These are phyloP conservation scores for Gorgonomyces haynaldii DNA, from an alignment of 192 early-diverging fungal genomes.

Conservation along the genomic window DNA sequence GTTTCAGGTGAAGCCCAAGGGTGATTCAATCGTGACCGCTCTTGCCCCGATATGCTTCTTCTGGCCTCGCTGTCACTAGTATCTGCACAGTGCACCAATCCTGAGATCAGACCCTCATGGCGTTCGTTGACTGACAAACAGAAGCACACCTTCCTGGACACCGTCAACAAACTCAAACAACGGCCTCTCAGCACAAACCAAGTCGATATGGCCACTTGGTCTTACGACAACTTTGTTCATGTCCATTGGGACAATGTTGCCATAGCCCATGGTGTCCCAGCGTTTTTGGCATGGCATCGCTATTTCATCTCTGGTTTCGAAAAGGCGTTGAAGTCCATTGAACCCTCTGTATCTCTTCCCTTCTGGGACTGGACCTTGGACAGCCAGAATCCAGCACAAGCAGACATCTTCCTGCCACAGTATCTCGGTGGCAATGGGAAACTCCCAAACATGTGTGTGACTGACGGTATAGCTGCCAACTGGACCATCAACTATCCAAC, in stretches of 20 bases:
- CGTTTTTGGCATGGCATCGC: constrained; percentile 43
- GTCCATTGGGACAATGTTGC: not conserved
- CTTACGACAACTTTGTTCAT: not conserved
- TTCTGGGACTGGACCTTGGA: constrained; percentile 29
- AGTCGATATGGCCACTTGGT: not conserved
- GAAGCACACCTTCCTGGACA: not conserved
- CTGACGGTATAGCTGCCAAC: constrained; percentile 36
- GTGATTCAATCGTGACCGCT: too few relatives aligned
- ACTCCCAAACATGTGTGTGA: constrained; percentile 24
- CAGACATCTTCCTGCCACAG: not conserved
- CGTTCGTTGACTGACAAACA: not conserved
- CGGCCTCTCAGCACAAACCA: not conserved
- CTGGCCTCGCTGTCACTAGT: too few relatives aligned
- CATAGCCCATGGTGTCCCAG: not conserved
- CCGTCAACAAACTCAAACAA: not conserved
- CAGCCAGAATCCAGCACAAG: not conserved
- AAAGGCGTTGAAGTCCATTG: constrained; percentile 26
- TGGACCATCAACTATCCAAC: constrained; percentile 13
- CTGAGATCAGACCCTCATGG: not conserved
- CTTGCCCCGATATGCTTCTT: too few relatives aligned
- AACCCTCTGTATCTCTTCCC: constrained; percentile 37
- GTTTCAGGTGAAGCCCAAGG: too few relatives aligned
- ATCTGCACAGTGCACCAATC: not conserved
- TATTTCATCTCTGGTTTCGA: constrained; percentile 41
- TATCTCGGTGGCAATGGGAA: constrained; percentile 4